Percentiles rank a stretch among this genome's conserved stretches.
Conservation (phyloP, 495 filamentous ascomycete species). For the Penicillium cataractarum region DNA sequence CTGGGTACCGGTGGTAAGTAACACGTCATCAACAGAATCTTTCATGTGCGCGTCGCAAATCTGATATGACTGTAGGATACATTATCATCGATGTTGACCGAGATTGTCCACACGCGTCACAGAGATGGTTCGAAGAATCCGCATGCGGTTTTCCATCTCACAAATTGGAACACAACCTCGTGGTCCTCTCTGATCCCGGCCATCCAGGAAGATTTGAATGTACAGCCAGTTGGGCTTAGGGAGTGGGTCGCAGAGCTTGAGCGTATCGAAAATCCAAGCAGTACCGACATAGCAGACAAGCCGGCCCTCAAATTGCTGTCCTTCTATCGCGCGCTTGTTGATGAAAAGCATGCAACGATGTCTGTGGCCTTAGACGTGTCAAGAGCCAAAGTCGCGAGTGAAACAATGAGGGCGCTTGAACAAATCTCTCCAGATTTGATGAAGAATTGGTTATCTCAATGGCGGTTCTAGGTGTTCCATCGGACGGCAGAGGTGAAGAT, state of each 20-base stretch:
- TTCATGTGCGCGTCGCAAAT: no score
- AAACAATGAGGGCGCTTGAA: slow-evolving; percentile 24
- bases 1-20: slow-evolving; percentile 35
- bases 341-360: slow-evolving; percentile 16
- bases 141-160: slow-evolving; percentile 36
- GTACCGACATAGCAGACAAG: slow-evolving; percentile 22
- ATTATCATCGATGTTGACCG: slow-evolving; percentile 25
- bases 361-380: slow-evolving; percentile 24
- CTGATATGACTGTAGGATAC: no score
- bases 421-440: slow-evolving; percentile 26
- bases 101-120: slow-evolving; percentile 26
- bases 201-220: slow-evolving; percentile 16
- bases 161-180: slow-evolving; percentile 23
- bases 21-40: no score
- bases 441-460: slow-evolving; percentile 31
- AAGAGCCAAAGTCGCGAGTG: slow-evolving; percentile 25
- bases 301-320: slow-evolving; percentile 33
- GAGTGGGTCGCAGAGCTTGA: slow-evolving; percentile 33
- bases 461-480: slow-evolving; percentile 27
- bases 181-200: slow-evolving; percentile 33
- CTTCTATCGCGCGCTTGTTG: slow-evolving; percentile 30
- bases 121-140: not conserved
- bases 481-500: no score
- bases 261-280: slow-evolving; percentile 21
- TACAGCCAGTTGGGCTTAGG: slow-evolving; percentile 21